Evolutionary conservation across 805 yeast genomes (phyloP).

Genomic region (Kuraishia capsulata): DNA sequence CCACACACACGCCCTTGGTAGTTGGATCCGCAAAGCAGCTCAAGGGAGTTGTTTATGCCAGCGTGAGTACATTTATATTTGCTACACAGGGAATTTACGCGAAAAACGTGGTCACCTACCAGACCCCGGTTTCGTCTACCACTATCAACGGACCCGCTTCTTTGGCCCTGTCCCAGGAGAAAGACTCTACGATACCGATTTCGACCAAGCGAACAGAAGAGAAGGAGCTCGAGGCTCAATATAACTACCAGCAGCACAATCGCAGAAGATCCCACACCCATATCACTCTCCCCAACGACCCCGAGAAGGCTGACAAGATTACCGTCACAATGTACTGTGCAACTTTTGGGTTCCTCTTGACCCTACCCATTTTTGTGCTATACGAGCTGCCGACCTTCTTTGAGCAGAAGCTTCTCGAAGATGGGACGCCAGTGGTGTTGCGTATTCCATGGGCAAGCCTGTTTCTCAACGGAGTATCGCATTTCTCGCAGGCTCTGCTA

Average conservation of each 20-base stretch:
- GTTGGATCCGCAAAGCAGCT: slow-evolving; percentile 9
- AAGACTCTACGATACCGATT: slow-evolving; percentile 11
- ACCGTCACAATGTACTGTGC: slow-evolving; percentile 69
- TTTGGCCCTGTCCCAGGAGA: slow-evolving; percentile 3
- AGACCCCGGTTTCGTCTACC: not conserved
- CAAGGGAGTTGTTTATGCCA: slow-evolving; percentile 40
- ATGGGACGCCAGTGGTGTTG: not conserved
- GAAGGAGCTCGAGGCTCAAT: slow-evolving; percentile 1
- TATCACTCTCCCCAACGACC: slow-evolving; percentile 1
- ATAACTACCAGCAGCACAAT: not conserved
- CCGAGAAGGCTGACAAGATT: slow-evolving; percentile 48
- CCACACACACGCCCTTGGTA: slow-evolving; percentile 9
- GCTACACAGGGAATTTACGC: slow-evolving; percentile 76
- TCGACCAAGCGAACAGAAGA: slow-evolving; percentile 9
- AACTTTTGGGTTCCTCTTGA: slow-evolving; percentile 53
- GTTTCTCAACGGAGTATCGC: slow-evolving; percentile 53
- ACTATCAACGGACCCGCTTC: not conserved
- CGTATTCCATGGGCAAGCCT: slow-evolving; percentile 26
- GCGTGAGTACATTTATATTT: slow-evolving; percentile 52
- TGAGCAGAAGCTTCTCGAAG: slow-evolving; percentile 12
- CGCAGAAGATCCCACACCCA: not conserved
- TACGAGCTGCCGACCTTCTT: slow-evolving; percentile 32
- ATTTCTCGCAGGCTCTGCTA: slow-evolving; percentile 62
- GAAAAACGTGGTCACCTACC: slow-evolving; percentile 48
- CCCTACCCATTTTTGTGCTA: slow-evolving; percentile 54